phyloP scores from a whole-genome alignment of 495 filamentous ascomycete genomes.

The Filosporella fistucella region DNA sequence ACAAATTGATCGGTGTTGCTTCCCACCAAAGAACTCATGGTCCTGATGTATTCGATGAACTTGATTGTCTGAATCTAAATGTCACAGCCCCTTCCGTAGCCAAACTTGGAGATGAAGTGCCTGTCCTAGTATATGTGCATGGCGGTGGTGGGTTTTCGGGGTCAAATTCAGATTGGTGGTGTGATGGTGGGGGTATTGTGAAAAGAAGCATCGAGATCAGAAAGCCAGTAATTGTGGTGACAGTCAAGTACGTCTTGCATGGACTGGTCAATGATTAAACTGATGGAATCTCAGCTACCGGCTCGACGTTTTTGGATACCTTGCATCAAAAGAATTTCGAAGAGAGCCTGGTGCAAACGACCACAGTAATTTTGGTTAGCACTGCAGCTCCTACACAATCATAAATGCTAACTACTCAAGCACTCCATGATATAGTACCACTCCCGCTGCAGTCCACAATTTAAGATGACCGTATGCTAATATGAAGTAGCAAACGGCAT shows the following conservation, averaged over 20 bases:
- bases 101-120: conserved; percentile 18
- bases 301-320: conserved; percentile 9
- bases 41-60: conserved; percentile 28
- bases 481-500: conserved; percentile 45
- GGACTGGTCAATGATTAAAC: background rate
- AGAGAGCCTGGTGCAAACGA: conserved; percentile 2
- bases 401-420: background rate
- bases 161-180: conserved; percentile 14
- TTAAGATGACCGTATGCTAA: background rate
- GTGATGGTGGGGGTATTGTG: conserved; percentile 7
- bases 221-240: conserved; percentile 6
- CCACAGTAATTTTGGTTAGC: conserved; percentile 8
- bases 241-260: conserved; percentile 13
- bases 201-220: conserved; percentile 4
- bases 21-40: background rate
- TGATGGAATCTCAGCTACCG: conserved; percentile 12
- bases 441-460: conserved; percentile 27
- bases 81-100: conserved; percentile 30
- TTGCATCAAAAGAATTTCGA: conserved; percentile 11
- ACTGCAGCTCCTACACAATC: background rate
- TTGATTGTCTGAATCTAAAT: conserved; percentile 40
- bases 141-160: conserved; percentile 21
- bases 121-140: conserved; percentile 41
- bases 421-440: conserved; percentile 1
- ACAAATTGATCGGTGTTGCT: conserved; percentile 4